Conservation (phyloP, 768 basidiomycete genomes). For the Candolleomyces aberdarensis region DNA sequence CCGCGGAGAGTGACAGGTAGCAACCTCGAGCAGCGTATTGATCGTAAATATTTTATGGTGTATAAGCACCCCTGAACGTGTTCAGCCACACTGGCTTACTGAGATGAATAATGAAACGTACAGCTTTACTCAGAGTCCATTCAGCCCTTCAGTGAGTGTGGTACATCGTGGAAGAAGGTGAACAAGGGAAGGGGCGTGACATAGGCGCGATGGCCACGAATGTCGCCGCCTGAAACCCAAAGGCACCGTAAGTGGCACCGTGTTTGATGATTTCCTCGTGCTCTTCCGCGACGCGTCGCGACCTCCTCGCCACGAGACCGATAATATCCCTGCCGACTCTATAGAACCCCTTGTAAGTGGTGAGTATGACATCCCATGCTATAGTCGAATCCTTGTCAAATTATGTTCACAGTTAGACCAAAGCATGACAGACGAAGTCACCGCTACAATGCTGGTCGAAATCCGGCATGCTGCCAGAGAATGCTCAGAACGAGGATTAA, state of each 20-base stretch:
- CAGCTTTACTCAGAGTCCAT: background rate
- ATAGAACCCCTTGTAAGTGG: background rate
- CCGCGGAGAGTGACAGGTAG: background rate
- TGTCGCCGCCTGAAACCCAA: background rate
- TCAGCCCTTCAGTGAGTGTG: background rate
- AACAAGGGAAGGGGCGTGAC: background rate
- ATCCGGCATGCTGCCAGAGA: slow-evolving; percentile 64
- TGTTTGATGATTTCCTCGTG: background rate
- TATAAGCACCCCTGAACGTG: no score
- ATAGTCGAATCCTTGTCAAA: background rate
- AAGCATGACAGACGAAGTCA: slow-evolving; percentile 11
- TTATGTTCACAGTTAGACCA: background rate
- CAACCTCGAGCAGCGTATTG: no score
- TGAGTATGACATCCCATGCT: background rate
- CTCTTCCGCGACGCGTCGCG: slow-evolving; percentile 5
- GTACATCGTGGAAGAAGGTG: background rate
- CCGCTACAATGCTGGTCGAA: slow-evolving; percentile 26
- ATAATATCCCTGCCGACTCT: background rate
- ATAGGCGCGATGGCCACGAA: no score
- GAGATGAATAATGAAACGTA: no score
- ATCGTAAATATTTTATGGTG: no score
- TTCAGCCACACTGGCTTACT: no score
- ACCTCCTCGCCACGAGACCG: background rate
- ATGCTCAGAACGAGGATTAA: slow-evolving; percentile 70
- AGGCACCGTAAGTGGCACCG: background rate